Base-by-base conservation (phyloP, 2,329 filamentous ascomycete species). In the Colletotrichum sp. region DNA sequence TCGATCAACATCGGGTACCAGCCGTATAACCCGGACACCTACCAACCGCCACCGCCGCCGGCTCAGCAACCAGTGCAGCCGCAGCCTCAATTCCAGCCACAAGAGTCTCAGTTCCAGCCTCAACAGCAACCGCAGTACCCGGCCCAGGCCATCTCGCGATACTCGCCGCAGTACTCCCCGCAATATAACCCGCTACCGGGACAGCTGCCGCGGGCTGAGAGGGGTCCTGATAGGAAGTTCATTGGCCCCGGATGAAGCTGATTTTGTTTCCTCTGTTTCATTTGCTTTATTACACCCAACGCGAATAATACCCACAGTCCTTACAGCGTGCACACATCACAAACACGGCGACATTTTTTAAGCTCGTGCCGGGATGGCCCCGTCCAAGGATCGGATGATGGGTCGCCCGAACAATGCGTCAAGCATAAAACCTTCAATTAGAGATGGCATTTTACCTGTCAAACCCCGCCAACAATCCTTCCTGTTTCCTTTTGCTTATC, bases 1-100 rank as follows among this genome's bases (percentile, higher is more conserved):
- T 76, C 74, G 4, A 76, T 76, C 57, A 69, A 65, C 28, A 74
- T 76, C 21, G 74, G 74, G 6, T 76, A 59, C 34, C 74, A 69
- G 26, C 74, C 74, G 9, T 68, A 75, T 15, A 73, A 59, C 26
- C 64, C 64, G 10, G 59, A 68, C 32, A 52, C 16, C 18, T 75
- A 64, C 43, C 68, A 73, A 3, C 64, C 18, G 15, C 36, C 68
- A n/a, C 61, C 26, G 32, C 61, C 26, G 32, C 67, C 52, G 12
- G 43, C 6, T 52, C 36, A 13, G 39, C 21, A 26, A 21, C 52
- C 48, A 59, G 7, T 32, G 16, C 66, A 59, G 28, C 30, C 63
- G 18, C 63, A 52, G 39, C 21, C 66, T 24, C 63, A 72, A 13
- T 75, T 72, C 21, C 68, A 43, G 16, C 55, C 55, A 15, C 52